phyloP scores from a whole-genome alignment of 805 yeast genomes.

The Zygotorulaspora chibaensis region DNA sequence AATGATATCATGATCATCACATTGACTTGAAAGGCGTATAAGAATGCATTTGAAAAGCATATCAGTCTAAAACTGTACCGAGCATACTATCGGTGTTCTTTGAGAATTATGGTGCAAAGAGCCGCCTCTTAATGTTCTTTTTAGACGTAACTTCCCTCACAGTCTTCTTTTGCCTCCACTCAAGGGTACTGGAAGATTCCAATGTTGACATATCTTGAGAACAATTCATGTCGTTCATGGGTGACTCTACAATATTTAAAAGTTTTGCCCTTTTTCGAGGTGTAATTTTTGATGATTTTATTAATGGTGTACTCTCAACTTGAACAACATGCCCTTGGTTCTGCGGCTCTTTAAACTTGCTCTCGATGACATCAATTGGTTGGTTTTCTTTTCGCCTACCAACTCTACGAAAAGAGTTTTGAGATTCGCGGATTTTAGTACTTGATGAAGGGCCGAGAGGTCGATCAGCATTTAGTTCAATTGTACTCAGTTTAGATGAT shows the following conservation, averaged over 20 bases:
- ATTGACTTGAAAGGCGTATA: background rate
- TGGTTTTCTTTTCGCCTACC: constrained; percentile 23
- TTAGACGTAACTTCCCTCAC: constrained; percentile 1
- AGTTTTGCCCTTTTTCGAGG: constrained; percentile 15
- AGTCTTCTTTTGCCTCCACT: background rate
- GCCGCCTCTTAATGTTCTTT: constrained; percentile 33
- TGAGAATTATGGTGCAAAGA: constrained; percentile 34
- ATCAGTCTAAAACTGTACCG: too few species aligned
- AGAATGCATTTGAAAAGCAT: too few species aligned
- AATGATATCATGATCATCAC: background rate
- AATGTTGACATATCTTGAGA: background rate
- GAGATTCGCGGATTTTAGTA: background rate
- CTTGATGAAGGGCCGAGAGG: background rate
- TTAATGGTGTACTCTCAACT: constrained; percentile 33
- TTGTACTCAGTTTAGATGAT: background rate
- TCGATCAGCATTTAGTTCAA: background rate
- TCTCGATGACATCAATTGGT: background rate
- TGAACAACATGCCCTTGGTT: constrained; percentile 14
- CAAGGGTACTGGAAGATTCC: background rate
- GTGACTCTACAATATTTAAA: constrained; percentile 28
- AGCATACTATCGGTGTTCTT: background rate
- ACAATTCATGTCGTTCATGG: constrained; percentile 7
- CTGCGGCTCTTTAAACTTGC: background rate
- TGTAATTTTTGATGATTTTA: constrained; percentile 17
- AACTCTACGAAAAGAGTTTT: constrained; percentile 30